Percentiles rank a stretch among this genome's conserved stretches.
These are phyloP conservation scores for Pseudophaeomoniella oleicola DNA, from an alignment of 2,329 filamentous ascomycete species.

Conservation along the genomic window DNA sequence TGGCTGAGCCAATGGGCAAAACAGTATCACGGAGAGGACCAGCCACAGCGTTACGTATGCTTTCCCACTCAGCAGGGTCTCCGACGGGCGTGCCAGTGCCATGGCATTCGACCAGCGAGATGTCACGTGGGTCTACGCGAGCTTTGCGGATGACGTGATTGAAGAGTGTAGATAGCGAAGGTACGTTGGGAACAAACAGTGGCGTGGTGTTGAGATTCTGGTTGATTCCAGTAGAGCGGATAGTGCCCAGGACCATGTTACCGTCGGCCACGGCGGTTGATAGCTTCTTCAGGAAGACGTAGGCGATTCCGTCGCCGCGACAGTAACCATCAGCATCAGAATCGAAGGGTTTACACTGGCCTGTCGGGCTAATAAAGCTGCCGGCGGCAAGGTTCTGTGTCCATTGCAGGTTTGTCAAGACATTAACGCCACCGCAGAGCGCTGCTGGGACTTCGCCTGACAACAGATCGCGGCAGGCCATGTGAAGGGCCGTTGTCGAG, in stretches of 20 bases:
- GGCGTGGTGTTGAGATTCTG: conserved; percentile 69
- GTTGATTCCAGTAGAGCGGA: conserved; percentile 60
- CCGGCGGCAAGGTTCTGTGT: conserved; percentile 19
- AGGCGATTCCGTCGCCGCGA: conserved; percentile 58
- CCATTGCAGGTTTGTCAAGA: conserved; percentile 40
- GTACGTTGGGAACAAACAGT: conserved; percentile 70
- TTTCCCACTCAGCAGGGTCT: conserved; percentile 69
- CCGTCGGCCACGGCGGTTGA: conserved; percentile 62
- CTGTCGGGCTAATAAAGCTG: conserved; percentile 28
- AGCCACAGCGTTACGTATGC: conserved; percentile 52
- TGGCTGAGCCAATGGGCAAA: conserved; percentile 47
- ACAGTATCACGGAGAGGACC: conserved; percentile 33
- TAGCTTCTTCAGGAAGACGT: conserved; percentile 60
- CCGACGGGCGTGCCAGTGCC: conserved; percentile 76
- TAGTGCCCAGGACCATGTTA: conserved; percentile 51
- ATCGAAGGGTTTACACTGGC: conserved; percentile 64
- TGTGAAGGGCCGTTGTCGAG: conserved; percentile 52
- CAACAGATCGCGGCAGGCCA: conserved; percentile 51
- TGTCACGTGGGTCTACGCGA: conserved; percentile 59
- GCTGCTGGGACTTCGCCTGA: conserved; percentile 60
- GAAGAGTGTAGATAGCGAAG: conserved; percentile 59
- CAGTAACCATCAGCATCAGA: conserved; percentile 68
- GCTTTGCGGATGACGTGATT: conserved; percentile 56
- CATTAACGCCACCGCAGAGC: conserved; percentile 56
- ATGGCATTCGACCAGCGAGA: conserved; percentile 80